Evolutionary conservation across 805 yeast genomes (phyloP).

Genomic region (Nakazawaea laoshanensis): DNA sequence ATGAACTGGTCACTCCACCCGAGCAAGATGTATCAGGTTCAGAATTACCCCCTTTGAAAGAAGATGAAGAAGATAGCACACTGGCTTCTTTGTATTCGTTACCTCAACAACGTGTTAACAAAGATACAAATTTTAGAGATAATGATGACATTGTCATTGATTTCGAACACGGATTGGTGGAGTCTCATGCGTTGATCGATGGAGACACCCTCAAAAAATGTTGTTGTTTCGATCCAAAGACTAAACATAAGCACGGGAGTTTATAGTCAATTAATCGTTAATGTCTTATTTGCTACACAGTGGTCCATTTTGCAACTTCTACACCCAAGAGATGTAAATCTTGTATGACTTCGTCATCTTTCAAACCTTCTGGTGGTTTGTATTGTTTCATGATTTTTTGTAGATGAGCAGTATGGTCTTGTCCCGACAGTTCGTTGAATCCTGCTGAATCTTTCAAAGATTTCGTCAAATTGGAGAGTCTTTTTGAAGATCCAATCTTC

Average conservation of each 20-base stretch:
- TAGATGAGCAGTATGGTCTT: slow-evolving; percentile 9
- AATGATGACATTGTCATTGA: slow-evolving; percentile 4
- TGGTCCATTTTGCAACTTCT: slow-evolving; percentile 3
- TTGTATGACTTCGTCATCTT: slow-evolving; percentile 6
- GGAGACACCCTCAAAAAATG: slow-evolving; percentile 8
- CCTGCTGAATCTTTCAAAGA: slow-evolving; percentile 5
- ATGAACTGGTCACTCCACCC: not conserved
- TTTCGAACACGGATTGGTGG: slow-evolving; percentile 8
- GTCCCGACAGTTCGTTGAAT: not conserved
- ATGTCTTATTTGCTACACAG: not conserved
- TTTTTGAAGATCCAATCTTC: slow-evolving; percentile 1
- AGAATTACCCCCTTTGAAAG: slow-evolving; percentile 8
- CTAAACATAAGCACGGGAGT: slow-evolving; percentile 5
- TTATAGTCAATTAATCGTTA: not conserved
- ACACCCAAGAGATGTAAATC: slow-evolving; percentile 9
- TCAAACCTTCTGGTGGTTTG: slow-evolving; percentile 1
- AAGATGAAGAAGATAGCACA: slow-evolving; percentile 3
- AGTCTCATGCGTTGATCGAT: slow-evolving; percentile 4
- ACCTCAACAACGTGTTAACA: not conserved
- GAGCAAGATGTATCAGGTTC: not conserved
- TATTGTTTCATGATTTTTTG: slow-evolving; percentile 9
- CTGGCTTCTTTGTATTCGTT: slow-evolving; percentile 1
- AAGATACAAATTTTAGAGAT: slow-evolving; percentile 4
- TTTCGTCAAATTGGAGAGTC: slow-evolving; percentile 5
- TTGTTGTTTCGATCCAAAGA: slow-evolving; percentile 8